Percentiles rank a stretch among this genome's conserved stretches.
Conservation (phyloP, 495 filamentous ascomycete species). For the Neurospora discreta region DNA sequence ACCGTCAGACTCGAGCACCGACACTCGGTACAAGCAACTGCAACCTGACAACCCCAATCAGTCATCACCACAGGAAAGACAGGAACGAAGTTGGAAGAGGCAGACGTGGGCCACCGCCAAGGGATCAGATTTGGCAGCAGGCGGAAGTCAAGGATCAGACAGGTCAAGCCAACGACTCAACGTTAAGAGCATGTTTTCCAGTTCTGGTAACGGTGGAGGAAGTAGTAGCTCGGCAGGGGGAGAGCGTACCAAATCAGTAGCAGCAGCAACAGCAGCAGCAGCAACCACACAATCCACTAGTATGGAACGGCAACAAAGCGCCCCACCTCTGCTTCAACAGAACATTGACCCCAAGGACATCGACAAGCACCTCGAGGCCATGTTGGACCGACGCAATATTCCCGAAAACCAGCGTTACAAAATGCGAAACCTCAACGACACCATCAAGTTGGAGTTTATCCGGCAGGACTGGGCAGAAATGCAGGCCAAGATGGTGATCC, state of each 20-base stretch:
- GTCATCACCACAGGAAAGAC: not conserved
- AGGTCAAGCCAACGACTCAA: not conserved
- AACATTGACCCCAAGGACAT: slow-evolving; percentile 35
- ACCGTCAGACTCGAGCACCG: slow-evolving; percentile 36
- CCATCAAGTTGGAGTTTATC: slow-evolving; percentile 92
- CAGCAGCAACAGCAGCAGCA: not conserved
- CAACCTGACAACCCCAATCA: not conserved
- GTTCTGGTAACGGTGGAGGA: not conserved
- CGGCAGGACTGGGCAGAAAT: slow-evolving; percentile 70
- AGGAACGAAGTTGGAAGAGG: not conserved
- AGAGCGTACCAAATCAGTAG: not conserved
- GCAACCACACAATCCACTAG: not conserved
- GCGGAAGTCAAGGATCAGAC: not conserved
- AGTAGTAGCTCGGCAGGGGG: not conserved
- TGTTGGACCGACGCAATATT: slow-evolving; percentile 78
- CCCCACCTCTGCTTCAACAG: not conserved
- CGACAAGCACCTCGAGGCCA: slow-evolving; percentile 50
- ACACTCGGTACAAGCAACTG: slow-evolving; percentile 21
- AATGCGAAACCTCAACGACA: slow-evolving; percentile 79
- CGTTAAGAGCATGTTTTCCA: not conserved
- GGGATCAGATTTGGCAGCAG: not conserved
- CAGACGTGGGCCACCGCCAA: not conserved
- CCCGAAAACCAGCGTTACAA: slow-evolving; percentile 86
- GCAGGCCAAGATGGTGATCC: slow-evolving; percentile 28
- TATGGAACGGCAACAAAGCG: not conserved